Conservation (phyloP, 176 grass and related monocot genomes). For the Oryza meridionalis region DNA sequence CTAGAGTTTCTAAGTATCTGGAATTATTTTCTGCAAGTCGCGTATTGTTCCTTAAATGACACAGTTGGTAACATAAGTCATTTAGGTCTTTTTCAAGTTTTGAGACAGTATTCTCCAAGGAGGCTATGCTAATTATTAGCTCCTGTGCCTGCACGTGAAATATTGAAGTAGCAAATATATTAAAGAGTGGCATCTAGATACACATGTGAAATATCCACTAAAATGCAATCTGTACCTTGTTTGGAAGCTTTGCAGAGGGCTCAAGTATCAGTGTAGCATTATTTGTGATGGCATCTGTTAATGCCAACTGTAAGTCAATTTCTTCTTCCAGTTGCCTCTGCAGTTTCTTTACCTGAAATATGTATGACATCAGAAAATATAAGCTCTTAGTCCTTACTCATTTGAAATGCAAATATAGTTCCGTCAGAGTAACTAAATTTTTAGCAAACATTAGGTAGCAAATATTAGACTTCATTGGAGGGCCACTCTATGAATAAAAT, state of each 20-base stretch:
- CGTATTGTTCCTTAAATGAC: slow-evolving; percentile 66
- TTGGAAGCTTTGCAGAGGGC: slow-evolving; percentile 73
- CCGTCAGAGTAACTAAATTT: not conserved
- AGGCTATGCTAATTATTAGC: slow-evolving; percentile 76
- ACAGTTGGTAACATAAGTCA: slow-evolving; percentile 64
- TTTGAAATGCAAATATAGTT: not conserved
- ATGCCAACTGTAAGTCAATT: slow-evolving; percentile 81
- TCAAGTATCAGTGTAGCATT: slow-evolving; percentile 62
- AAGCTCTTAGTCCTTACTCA: not conserved
- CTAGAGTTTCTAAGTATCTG: slow-evolving; percentile 49
- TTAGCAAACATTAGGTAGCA: not conserved
- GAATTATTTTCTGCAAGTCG: slow-evolving; percentile 59
- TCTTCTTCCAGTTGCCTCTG: slow-evolving; percentile 87
- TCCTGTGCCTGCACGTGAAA: slow-evolving; percentile 62
- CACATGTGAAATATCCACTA: slow-evolving; percentile 7
- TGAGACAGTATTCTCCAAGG: slow-evolving; percentile 76
- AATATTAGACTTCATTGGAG: not conserved
- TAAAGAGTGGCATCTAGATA: not conserved
- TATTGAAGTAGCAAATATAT: slow-evolving; percentile 17
- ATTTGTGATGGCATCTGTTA: slow-evolving; percentile 76
- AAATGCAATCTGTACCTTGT: slow-evolving; percentile 52
- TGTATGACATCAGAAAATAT: not conserved
- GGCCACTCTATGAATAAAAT: not conserved
- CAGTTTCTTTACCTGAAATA: slow-evolving; percentile 73
- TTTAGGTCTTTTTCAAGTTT: slow-evolving; percentile 83